phyloP scores from a whole-genome alignment of 805 yeast species.

The Hanseniaspora pseudoguilliermondii region DNA sequence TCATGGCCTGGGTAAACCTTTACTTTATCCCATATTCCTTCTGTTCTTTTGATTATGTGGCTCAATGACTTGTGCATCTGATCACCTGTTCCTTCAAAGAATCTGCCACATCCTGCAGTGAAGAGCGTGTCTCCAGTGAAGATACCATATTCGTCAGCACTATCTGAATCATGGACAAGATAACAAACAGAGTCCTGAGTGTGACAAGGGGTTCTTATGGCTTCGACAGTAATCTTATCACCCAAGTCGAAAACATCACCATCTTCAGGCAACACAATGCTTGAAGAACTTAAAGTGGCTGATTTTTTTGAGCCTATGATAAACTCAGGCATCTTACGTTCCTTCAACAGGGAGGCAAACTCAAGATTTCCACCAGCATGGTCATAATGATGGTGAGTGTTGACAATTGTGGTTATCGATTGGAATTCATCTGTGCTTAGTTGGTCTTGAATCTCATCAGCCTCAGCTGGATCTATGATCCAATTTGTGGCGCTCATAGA shows the following conservation, averaged over 20 bases:
- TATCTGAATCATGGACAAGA: conserved; percentile 46
- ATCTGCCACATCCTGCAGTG: conserved; percentile 90
- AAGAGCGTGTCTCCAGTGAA: conserved; percentile 95
- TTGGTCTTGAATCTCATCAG: conserved; percentile 48
- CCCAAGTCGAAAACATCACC: conserved; percentile 54
- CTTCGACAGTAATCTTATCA: conserved; percentile 48
- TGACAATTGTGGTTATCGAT: conserved; percentile 63
- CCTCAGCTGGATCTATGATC: conserved; percentile 88
- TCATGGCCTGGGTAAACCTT: conserved; percentile 93
- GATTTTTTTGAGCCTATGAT: conserved; percentile 64
- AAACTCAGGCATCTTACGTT: conserved; percentile 41
- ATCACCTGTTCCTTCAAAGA: conserved; percentile 77
- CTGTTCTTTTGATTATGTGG: conserved; percentile 34
- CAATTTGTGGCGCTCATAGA: conserved; percentile 47
- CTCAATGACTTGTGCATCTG: conserved; percentile 70
- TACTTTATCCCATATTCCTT: conserved; percentile 35
- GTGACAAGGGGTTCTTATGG: conserved; percentile 94
- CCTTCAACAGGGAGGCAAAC: conserved; percentile 21
- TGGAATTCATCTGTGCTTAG: conserved; percentile 30
- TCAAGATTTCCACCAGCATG: conserved; percentile 74
- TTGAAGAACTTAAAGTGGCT: conserved; percentile 35
- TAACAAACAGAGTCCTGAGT: conserved; percentile 94
- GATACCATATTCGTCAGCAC: conserved; percentile 52
- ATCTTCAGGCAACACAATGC: conserved; percentile 38
- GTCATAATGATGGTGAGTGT: conserved; percentile 94